phyloP scores from a whole-genome alignment of 169 alveolate species.

The Babesia gibsoni region DNA sequence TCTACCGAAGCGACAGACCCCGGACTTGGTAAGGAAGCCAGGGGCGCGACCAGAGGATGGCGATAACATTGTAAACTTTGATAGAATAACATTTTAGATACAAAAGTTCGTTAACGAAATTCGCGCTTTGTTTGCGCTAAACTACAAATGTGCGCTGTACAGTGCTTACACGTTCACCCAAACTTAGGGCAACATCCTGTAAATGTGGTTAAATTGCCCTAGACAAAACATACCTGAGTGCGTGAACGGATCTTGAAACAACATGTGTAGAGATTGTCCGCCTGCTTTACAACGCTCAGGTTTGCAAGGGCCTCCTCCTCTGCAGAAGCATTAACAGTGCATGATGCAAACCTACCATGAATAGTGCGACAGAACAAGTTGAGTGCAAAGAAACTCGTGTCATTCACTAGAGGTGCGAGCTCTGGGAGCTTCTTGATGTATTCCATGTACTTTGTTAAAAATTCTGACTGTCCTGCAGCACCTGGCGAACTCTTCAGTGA shows the following conservation, averaged over 20 bases:
- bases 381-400: slow-evolving; percentile 80
- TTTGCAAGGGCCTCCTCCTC: slow-evolving; percentile 92
- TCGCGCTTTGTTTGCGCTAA: slow-evolving; percentile 2
- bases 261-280: slow-evolving; percentile 64
- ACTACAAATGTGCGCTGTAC: slow-evolving; percentile 32
- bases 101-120: neutral
- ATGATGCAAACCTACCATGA: slow-evolving; percentile 53
- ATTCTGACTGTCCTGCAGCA: slow-evolving; percentile 33
- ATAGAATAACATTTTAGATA: neutral
- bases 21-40: slow-evolving; percentile 3
- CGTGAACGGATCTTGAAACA: slow-evolving; percentile 68
- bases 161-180: slow-evolving; percentile 47
- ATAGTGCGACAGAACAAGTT: slow-evolving; percentile 88
- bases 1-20: neutral
- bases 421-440: slow-evolving; percentile 58
- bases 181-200: slow-evolving; percentile 36
- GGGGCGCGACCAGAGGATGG: neutral
- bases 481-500: slow-evolving; percentile 36
- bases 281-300: slow-evolving; percentile 73
- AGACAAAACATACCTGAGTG: slow-evolving; percentile 55
- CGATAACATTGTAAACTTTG: neutral
- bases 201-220: neutral
- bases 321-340: neutral
- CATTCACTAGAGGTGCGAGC: slow-evolving; percentile 15
- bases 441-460: slow-evolving; percentile 50